Conservation (phyloP, 108 stramenopile species). For the Skeletonema tropicum region DNA sequence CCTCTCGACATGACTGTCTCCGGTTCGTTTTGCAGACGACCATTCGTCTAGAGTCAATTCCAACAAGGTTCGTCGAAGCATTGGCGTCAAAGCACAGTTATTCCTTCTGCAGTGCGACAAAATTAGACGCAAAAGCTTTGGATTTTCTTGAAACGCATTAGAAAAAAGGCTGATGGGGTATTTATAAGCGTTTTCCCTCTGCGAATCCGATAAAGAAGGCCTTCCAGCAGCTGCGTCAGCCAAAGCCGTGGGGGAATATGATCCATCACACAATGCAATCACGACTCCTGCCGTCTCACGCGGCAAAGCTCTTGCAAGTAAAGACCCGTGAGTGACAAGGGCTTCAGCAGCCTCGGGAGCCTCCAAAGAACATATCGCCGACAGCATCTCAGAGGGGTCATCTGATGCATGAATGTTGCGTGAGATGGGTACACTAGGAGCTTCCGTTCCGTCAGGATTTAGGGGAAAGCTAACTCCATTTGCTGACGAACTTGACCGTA, state of each 20-base stretch:
- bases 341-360: constrained; percentile 80
- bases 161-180: constrained; percentile 85
- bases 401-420: constrained; percentile 56
- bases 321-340: constrained; percentile 67
- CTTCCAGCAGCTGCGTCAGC: constrained; percentile 59
- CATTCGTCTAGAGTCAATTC: constrained; percentile 88
- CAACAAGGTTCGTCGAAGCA: constrained; percentile 73
- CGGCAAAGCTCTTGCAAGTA: constrained; percentile 72
- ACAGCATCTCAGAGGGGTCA: constrained; percentile 78
- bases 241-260: constrained; percentile 65
- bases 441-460: constrained; percentile 39
- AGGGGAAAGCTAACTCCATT: constrained; percentile 52
- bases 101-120: constrained; percentile 83
- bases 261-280: constrained; percentile 83
- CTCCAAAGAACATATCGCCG: constrained; percentile 80
- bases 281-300: constrained; percentile 86
- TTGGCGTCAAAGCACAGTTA: constrained; percentile 73
- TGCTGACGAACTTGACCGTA: constrained; percentile 49
- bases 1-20: constrained; percentile 75
- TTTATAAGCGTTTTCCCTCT: constrained; percentile 47
- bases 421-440: constrained; percentile 46
- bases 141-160: constrained; percentile 79
- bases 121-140: constrained; percentile 82
- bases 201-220: constrained; percentile 18
- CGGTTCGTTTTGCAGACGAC: constrained; percentile 74